Evolutionary conservation across 2,329 filamentous ascomycete species (phyloP).

Genomic region (Fusarium secorum): DNA sequence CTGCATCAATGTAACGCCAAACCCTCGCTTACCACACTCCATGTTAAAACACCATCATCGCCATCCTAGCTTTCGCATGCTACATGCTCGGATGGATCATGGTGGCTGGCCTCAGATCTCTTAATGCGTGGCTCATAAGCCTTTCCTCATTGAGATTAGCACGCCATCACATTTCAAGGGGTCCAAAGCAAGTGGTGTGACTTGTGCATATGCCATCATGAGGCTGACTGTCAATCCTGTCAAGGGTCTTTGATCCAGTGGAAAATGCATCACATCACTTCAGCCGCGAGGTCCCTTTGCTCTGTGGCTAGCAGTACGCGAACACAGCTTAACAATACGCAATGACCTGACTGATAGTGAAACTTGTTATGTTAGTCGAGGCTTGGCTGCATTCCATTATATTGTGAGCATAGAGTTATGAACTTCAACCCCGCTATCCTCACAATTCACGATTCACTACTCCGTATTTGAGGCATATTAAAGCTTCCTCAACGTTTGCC

Average conservation of each 20-base stretch:
- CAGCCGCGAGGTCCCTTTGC: background rate
- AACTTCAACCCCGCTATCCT: background rate
- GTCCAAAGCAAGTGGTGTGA: constrained; percentile 35
- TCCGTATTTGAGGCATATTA: constrained; percentile 9
- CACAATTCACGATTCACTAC: background rate
- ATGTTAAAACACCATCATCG: constrained; percentile 15
- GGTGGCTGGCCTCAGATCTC: constrained; percentile 40
- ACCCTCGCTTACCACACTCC: constrained; percentile 9
- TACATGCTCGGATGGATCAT: constrained; percentile 19
- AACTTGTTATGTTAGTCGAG: background rate
- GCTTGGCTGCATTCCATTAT: background rate
- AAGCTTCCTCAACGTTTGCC: background rate
- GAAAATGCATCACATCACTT: constrained; percentile 3
- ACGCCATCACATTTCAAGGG: constrained; percentile 26
- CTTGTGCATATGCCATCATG: constrained; percentile 39
- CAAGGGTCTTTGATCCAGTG: constrained; percentile 17
- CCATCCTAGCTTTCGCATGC: constrained; percentile 2
- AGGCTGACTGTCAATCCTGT: constrained; percentile 33
- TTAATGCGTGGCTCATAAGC: constrained; percentile 32
- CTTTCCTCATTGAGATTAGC: constrained; percentile 37
- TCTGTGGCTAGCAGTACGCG: background rate
- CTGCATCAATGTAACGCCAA: constrained; percentile 24
- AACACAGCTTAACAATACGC: background rate
- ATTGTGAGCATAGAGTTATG: background rate
- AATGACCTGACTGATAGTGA: background rate